Evolutionary conservation across 2,329 filamentous ascomycete genomes (phyloP), one percentile per base, ranked within the genome.

Genomic region (Fusarium longipes): DNA sequence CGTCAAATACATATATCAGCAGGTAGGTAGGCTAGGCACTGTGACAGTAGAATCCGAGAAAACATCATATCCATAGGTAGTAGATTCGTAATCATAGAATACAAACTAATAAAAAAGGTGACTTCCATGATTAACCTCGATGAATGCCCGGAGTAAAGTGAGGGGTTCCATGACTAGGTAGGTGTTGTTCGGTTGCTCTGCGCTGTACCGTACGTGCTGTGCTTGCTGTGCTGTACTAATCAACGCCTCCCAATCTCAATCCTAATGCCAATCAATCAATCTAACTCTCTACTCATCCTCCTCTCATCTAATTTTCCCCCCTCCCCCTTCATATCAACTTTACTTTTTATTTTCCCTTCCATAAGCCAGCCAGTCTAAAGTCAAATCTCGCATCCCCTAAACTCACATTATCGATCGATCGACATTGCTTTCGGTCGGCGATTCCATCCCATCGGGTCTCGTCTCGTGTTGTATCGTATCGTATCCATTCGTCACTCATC

Each of bases 171-270:
- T 24, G 10, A 36, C 35, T 36, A 45, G 25, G 42, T 45, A 32
- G 18, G 48, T 63, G 53, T 22, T 27, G 15, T 36, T 36, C 18
- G 11, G 33, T 12, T 40, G 22, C 14, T 24, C 24, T 55, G 39
- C 17, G 27, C 32, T 40, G 29, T 38, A 18, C 47, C 38, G 29
- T 38, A n/a, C 6, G 25, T 27, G 25, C 25, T 27, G 25, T 27
- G 9, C 15, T 24, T 58, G 38, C n/a, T 39, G 44, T 8, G 18
- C 56, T 33, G 57, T 62, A 55, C 70, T 72, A 72, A 72, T 58
- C 50, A 57, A 69, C 70, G 70, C 70, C 70, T 71, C 67, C 67
- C 57, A 72, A 67, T 68, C 39, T 25, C 40, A 53, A 47, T 44
- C 15, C 39, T 29, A 53, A 53, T 44, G 30, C 40, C 50, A 50